Base-by-base conservation (phyloP, 306 rosid species). In the Pterocarpus santalinus region DNA sequence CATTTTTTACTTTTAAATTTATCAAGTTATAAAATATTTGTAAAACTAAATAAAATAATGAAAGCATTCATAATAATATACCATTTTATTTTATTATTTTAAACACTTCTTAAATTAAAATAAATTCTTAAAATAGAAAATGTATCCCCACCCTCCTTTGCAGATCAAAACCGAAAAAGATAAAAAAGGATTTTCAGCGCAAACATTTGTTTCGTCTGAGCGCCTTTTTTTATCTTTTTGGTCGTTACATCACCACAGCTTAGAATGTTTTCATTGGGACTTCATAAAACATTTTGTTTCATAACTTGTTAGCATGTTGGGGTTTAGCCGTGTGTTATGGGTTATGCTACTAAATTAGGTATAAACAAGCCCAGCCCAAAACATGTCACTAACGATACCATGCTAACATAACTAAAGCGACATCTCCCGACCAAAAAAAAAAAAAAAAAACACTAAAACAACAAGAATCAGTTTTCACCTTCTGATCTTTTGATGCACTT, bases 391-490 rank as follows among this genome's bases (percentile, higher is more conserved):
- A 36, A 72, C 65, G 65, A 11, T 35, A 17, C 30, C 13, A 61
- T 17, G 70, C 34, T 55, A 44, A 56, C 75, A 65, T 35, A 53
- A 61, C 65, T 69, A 64, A 33, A 38, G 1, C 41, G 41, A 38
- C 41, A 3, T 38, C 5, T 38, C 28, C 28, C 0, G 41, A 2
- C 41, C 41, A 3, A 3, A 38, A 38, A 38, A 38, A 38, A 38
- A 38, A 2, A 38, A 38, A 38, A 38, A 2, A 38, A n/a, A n/a
- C 4, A 51, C 1, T 13, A 13, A 72, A 72, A 58, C 43, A 2
- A 47, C 39, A 66, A 67, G 44, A 72, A 46, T 81, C 35, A 71
- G 77, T 38, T 68, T 81, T 81, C 88, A 81, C 84, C 87, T 86
- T 68, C 30, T 73, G 81, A 46, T 80, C 85, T 72, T 66, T 66